phyloP scores from a whole-genome alignment of 2,329 filamentous ascomycete species.

The Aspergillus uvarum region DNA sequence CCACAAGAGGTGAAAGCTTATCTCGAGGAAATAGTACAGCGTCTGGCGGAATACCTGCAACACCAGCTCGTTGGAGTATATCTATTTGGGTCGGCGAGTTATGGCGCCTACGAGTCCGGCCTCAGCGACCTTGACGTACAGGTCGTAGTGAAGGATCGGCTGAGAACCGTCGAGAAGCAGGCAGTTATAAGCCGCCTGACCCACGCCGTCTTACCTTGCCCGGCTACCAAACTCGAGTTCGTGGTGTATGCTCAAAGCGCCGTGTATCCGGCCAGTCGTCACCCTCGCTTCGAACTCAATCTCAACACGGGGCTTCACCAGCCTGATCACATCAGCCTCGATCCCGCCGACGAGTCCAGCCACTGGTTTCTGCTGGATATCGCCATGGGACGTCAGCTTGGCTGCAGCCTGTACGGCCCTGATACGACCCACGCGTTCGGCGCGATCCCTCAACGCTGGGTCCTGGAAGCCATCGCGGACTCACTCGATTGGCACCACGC shows the following conservation, averaged over 20 bases:
- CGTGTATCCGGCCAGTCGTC: constrained; percentile 9
- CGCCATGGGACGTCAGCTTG: constrained; percentile 17
- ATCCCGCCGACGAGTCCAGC: constrained; percentile 15
- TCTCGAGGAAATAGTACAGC: constrained; percentile 4
- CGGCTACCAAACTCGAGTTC: constrained; percentile 16
- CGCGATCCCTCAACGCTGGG: constrained; percentile 15
- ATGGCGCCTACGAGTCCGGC: constrained; percentile 14
- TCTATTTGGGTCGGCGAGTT: constrained; percentile 15
- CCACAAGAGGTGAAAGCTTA: constrained; percentile 9
- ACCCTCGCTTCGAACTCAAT: constrained; percentile 8
- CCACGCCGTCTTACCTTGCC: constrained; percentile 14
- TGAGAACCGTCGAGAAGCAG: constrained; percentile 8
- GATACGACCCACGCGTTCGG: constrained; percentile 13
- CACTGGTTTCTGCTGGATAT: constrained; percentile 18
- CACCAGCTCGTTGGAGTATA: constrained; percentile 14
- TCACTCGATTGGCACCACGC: constrained; percentile 16
- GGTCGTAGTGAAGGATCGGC: constrained; percentile 13
- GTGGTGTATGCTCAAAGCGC: constrained; percentile 14
- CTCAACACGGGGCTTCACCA: constrained; percentile 7
- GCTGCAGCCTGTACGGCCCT: constrained; percentile 14
- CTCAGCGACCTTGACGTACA: constrained; percentile 13
- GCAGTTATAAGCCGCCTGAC: constrained; percentile 10
- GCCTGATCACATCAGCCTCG: constrained; percentile 14
- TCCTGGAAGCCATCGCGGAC: constrained; percentile 13
- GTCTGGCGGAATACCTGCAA: constrained; percentile 10